phyloP scores from a whole-genome alignment of 495 filamentous ascomycete genomes.

The Penicillium turbatum region DNA sequence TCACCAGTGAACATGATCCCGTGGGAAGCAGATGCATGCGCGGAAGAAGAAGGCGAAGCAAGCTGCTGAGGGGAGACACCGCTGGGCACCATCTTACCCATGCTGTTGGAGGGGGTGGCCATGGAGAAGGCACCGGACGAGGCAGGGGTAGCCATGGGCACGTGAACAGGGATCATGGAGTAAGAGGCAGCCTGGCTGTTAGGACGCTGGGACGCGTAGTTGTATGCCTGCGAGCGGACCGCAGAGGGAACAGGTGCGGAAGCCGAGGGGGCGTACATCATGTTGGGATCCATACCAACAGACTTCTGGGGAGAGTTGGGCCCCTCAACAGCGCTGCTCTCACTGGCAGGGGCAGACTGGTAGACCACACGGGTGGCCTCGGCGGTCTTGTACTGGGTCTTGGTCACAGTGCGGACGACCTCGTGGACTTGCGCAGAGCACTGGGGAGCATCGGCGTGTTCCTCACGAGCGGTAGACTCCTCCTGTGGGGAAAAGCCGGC shows the following conservation, averaged over 20 bases:
- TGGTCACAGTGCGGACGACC: conserved; percentile 30
- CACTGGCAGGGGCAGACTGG: not conserved
- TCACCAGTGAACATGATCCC: conserved; percentile 28
- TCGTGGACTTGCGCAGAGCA: conserved; percentile 21
- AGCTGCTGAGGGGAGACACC: conserved; percentile 1
- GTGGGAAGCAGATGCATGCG: conserved; percentile 13
- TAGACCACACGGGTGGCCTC: conserved; percentile 12
- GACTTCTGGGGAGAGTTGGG: conserved; percentile 5
- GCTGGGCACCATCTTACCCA: conserved; percentile 8
- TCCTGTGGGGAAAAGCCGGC: not conserved
- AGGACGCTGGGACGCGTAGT: conserved; percentile 12
- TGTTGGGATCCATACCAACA: not conserved
- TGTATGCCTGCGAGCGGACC: not conserved
- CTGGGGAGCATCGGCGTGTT: conserved; percentile 4
- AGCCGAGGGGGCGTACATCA: not conserved
- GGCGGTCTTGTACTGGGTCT: conserved; percentile 25
- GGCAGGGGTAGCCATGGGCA: conserved; percentile 21
- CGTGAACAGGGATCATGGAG: conserved; percentile 32
- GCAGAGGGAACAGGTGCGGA: conserved; percentile 10
- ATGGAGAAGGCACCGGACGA: conserved; percentile 8
- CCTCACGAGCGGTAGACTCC: not conserved
- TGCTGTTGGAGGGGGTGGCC: conserved; percentile 9
- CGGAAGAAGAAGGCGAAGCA: not conserved
- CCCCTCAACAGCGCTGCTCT: conserved; percentile 12
- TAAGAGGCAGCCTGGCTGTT: conserved; percentile 12